Conservation (phyloP, 1,284 basidiomycete species). For the Puccinia coronata region DNA sequence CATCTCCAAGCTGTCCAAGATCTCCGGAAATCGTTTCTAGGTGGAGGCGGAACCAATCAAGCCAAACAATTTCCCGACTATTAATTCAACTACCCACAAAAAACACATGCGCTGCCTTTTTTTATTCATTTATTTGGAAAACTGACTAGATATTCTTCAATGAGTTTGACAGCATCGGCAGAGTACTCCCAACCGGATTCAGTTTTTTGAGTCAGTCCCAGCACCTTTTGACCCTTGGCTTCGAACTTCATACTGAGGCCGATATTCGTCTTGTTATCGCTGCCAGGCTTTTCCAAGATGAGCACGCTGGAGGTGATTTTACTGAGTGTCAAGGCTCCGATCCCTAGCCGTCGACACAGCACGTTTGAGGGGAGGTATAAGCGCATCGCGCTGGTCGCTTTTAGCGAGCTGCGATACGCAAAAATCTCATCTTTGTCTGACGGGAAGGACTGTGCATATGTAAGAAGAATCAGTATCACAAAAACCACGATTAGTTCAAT, state of each 20-base stretch:
- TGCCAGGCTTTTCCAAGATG: slow-evolving; percentile 68
- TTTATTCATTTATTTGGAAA: too few relatives aligned
- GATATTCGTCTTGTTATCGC: slow-evolving; percentile 81
- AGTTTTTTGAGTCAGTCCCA: slow-evolving; percentile 86
- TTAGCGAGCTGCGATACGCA: slow-evolving; percentile 72
- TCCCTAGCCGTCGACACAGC: slow-evolving; percentile 68
- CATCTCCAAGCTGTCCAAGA: slow-evolving; percentile 53
- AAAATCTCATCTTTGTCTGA: slow-evolving; percentile 75
- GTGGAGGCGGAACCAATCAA: slow-evolving; percentile 59
- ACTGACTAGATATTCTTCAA: slow-evolving; percentile 76
- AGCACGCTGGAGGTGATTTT: too few relatives aligned
- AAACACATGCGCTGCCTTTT: too few relatives aligned
- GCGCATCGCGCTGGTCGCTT: slow-evolving; percentile 63
- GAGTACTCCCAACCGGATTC: slow-evolving; percentile 91
- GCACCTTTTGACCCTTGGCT: slow-evolving; percentile 89
- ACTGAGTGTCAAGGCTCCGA: slow-evolving; percentile 75
- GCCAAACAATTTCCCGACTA: too few relatives aligned
- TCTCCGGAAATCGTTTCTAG: slow-evolving; percentile 56
- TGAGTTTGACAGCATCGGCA: slow-evolving; percentile 76
- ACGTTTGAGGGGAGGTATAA: slow-evolving; percentile 76
- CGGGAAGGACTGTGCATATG: slow-evolving; percentile 72
- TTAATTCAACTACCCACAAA: neutral
- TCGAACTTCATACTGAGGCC: slow-evolving; percentile 96
- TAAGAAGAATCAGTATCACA: neutral
- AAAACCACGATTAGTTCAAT: neutral